Percentiles rank a stretch among this genome's conserved stretches.
Conservation (phyloP, 2,329 filamentous ascomycete species). For the Pezicula carpinea region DNA sequence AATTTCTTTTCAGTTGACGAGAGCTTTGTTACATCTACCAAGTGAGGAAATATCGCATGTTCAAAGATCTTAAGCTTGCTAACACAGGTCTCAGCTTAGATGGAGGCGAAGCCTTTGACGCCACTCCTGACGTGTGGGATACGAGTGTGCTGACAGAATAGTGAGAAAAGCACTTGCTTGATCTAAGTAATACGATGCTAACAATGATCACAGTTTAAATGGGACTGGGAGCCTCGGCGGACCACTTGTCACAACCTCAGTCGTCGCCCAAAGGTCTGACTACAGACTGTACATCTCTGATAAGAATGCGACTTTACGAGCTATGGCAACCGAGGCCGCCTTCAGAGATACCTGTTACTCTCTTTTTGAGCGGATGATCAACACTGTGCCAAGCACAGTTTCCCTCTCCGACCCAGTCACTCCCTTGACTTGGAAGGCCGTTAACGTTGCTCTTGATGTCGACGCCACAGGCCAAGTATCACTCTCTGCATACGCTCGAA, state of each 20-base stretch:
- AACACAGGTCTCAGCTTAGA: slow-evolving; percentile 3
- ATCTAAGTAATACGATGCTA: neutral
- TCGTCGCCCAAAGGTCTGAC: slow-evolving; percentile 10
- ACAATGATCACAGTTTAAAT: slow-evolving; percentile 40
- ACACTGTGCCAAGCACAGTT: slow-evolving; percentile 7
- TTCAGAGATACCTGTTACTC: slow-evolving; percentile 8
- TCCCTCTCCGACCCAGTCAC: slow-evolving; percentile 4
- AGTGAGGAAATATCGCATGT: neutral
- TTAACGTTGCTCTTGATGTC: slow-evolving; percentile 1
- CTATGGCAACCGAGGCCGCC: slow-evolving; percentile 2
- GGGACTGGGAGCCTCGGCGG: slow-evolving; percentile 39
- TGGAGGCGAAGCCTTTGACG: slow-evolving; percentile 32
- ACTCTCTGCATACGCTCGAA: slow-evolving; percentile 6
- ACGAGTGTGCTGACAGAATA: slow-evolving; percentile 44
- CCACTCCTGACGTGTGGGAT: slow-evolving; percentile 45
- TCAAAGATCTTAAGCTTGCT: neutral
- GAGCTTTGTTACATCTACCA: neutral
- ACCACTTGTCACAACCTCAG: slow-evolving; percentile 33
- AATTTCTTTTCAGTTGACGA: too few species aligned
- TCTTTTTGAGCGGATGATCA: slow-evolving; percentile 10
- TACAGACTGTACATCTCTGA: slow-evolving; percentile 12
- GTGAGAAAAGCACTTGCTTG: slow-evolving; percentile 8
- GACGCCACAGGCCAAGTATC: slow-evolving; percentile 3
- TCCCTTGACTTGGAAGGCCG: slow-evolving; percentile 4
- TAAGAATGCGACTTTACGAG: slow-evolving; percentile 10